phyloP scores from a whole-genome alignment of 257 asterid species.

The Solanum neorickii region DNA sequence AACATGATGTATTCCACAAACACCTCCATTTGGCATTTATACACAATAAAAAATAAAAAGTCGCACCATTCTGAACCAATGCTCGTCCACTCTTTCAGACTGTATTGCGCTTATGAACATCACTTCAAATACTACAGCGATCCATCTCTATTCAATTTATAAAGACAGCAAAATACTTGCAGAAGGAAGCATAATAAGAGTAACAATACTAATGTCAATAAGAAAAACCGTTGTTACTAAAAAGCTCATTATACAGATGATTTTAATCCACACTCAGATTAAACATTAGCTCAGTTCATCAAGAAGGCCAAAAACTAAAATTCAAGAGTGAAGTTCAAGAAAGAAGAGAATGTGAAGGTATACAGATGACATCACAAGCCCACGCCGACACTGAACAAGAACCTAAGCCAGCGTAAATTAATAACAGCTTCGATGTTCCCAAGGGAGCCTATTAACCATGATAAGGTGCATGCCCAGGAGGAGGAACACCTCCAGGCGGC shows the following conservation, averaged over 20 bases:
- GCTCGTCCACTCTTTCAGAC: no score
- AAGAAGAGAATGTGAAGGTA: not conserved
- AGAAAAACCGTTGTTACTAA: not conserved
- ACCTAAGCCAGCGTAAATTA: not conserved
- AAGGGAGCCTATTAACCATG: slow-evolving; percentile 4
- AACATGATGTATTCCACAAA: no score
- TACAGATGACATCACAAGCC: not conserved
- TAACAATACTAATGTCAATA: not conserved
- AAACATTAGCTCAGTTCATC: not conserved
- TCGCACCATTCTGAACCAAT: no score
- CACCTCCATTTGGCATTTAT: no score
- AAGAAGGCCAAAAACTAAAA: not conserved
- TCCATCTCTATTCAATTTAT: no score
- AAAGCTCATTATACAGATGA: not conserved
- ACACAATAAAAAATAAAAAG: no score
- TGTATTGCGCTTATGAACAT: no score
- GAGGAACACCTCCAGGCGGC: slow-evolving; percentile 24
- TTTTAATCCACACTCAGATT: not conserved
- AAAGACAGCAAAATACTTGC: no score
- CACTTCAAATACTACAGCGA: no score
- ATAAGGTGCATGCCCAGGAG: slow-evolving; percentile 27
- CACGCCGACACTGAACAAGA: not conserved
- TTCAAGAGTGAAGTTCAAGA: not conserved
- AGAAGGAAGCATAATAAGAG: not conserved
- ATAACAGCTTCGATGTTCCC: not conserved